Conservation (phyloP, 805 yeast species). For the Candida manassasensis region DNA sequence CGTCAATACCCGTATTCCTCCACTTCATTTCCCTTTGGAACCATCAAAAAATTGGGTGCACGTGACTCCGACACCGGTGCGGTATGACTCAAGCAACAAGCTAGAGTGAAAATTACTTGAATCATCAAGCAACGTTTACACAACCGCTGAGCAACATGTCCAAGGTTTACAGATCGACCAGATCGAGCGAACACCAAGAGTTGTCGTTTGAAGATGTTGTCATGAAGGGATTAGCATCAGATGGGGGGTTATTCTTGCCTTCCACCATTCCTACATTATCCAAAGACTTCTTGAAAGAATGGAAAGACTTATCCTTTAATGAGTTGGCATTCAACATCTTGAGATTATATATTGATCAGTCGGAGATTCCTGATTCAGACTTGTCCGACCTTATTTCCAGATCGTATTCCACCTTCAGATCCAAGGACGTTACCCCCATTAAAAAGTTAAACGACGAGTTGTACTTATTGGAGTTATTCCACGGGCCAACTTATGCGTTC, state of each 20-base stretch:
- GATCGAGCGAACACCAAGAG: slow-evolving; percentile 47
- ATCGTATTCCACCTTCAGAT: slow-evolving; percentile 89
- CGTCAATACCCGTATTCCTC: too few relatives aligned
- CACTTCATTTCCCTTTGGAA: too few relatives aligned
- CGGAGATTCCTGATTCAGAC: slow-evolving; percentile 71
- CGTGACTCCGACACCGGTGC: too few relatives aligned
- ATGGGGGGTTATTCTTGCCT: slow-evolving; percentile 95
- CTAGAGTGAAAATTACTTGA: not conserved
- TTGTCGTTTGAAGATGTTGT: slow-evolving; percentile 77
- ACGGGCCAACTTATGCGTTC: slow-evolving; percentile 98
- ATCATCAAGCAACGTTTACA: not conserved
- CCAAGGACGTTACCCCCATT: slow-evolving; percentile 84
- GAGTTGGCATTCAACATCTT: slow-evolving; percentile 85
- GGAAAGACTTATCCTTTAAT: slow-evolving; percentile 75
- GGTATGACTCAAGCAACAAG: too few relatives aligned
- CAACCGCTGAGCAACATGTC: too few relatives aligned
- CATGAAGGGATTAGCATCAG: slow-evolving; percentile 88
- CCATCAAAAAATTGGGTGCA: too few relatives aligned
- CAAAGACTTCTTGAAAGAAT: slow-evolving; percentile 49
- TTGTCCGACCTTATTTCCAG: slow-evolving; percentile 55
- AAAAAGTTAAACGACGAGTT: slow-evolving; percentile 58
- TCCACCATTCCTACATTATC: slow-evolving; percentile 69
- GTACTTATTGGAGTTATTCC: slow-evolving; percentile 87
- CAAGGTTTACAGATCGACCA: slow-evolving; percentile 75
- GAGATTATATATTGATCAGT: slow-evolving; percentile 67